Evolutionary conservation across 345 rosid species (phyloP), one percentile per base, ranked within the genome.

Genomic region (Rubroshorea leprosula): DNA sequence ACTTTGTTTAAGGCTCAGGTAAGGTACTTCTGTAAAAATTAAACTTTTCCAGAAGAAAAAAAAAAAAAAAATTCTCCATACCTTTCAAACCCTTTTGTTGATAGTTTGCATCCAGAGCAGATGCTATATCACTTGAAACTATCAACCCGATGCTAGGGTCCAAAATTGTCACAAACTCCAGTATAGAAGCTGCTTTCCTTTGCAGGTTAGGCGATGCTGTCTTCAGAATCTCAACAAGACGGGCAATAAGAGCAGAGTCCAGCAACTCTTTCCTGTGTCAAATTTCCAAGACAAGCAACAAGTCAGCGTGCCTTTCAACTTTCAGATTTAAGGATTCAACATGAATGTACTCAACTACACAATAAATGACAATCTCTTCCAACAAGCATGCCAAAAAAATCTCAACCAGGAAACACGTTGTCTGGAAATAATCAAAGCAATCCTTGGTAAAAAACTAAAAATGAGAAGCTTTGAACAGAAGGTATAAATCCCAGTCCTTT

Each of bases 121-220:
- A 69, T 62, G 75, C 80, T 57, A 88, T 64, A 62, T 84, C 70
- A 49, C 45, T 71, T 22, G 80, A 73, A 39, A 78, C 74, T 65
- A 73, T 63, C 1, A 57, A 54, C 65, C 78, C 77, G 78, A 75
- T 65, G 66, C 68, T 68, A 39, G 85, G 70, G 51, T 74, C 76
- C 59, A 48, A 60, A 55, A 76, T 23, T 16, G 79, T 71, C 56
- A 66, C 68, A 67, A 72, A 83, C 79, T 88, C 98, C 2, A 88
- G 77, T 58, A 91, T 23, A 15, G 88, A 77, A 62, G 90, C 83
- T 44, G 79, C 83, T 53, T 86, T 88, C 61, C 90, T 80, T 62
- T 86, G 89, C 48, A 84, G 68, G 62, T 66, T 55, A 29, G 83
- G 77, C 18, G 83, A 69, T 8, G 85, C 73, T 16, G 74, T 60